A percentile compares a stretch with the other conserved stretches of the same genome.
Evolutionary conservation across 768 basidiomycete species (phyloP).

Genomic region (Tylopilus cervinicoccineus): DNA sequence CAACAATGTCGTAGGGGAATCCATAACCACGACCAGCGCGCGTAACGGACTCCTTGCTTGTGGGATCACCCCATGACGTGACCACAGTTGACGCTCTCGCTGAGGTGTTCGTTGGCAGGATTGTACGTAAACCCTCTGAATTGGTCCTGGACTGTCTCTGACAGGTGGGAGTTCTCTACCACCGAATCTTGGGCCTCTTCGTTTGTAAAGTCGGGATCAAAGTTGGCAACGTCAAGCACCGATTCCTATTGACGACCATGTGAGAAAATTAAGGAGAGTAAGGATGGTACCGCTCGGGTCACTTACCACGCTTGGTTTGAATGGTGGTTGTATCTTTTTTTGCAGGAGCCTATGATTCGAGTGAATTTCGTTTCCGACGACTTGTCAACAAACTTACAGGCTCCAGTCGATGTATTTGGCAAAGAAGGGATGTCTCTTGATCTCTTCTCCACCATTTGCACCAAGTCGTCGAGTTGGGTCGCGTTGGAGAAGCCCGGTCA

Average conservation of each 20-base stretch:
- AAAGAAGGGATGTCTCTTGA: slow-evolving; percentile 95
- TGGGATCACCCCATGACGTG: slow-evolving; percentile 30
- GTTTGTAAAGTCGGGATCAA: slow-evolving; percentile 96
- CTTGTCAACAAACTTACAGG: slow-evolving; percentile 39
- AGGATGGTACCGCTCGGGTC: neutral
- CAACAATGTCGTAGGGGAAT: slow-evolving; percentile 1
- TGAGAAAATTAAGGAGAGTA: neutral
- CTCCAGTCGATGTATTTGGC: slow-evolving; percentile 92
- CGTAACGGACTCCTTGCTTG: neutral
- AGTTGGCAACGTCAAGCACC: slow-evolving; percentile 93
- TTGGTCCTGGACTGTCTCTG: slow-evolving; percentile 95
- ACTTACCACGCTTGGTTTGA: slow-evolving; percentile 94
- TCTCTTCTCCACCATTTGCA: slow-evolving; percentile 92
- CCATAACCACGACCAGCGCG: slow-evolving; percentile 23
- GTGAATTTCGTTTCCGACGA: neutral
- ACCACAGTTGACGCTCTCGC: slow-evolving; percentile 73
- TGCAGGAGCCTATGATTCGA: slow-evolving; percentile 55
- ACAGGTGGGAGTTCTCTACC: slow-evolving; percentile 87
- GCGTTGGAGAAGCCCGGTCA: slow-evolving; percentile 83
- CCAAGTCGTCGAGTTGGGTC: slow-evolving; percentile 86
- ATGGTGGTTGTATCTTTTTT: slow-evolving; percentile 96
- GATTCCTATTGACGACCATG: slow-evolving; percentile 53
- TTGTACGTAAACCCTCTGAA: slow-evolving; percentile 92
- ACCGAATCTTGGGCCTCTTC: slow-evolving; percentile 95
- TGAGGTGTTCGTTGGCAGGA: slow-evolving; percentile 78